Percentiles rank a stretch among this genome's conserved stretches.
phyloP scores from a whole-genome alignment of 768 basidiomycete species.

The Kwoniella sp. region DNA sequence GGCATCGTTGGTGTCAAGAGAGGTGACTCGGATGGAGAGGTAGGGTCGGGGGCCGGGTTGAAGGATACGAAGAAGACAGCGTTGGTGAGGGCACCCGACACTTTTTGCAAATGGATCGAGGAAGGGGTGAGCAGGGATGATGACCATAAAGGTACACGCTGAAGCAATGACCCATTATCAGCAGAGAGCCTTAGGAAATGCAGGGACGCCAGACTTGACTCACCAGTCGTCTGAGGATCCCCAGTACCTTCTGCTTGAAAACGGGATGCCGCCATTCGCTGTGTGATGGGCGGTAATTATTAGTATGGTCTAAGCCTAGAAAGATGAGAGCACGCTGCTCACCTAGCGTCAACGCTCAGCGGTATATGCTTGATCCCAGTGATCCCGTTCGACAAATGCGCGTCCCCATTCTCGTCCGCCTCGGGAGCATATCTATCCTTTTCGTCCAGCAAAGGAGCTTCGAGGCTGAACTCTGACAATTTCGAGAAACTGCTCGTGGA shows the following conservation, averaged over 20 bases:
- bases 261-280: constrained; percentile 53
- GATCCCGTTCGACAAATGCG: constrained; percentile 30
- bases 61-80: constrained; percentile 94
- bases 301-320: background rate
- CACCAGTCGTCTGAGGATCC: constrained; percentile 45
- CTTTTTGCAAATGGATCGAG: constrained; percentile 68
- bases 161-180: constrained; percentile 11
- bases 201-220: constrained; percentile 7
- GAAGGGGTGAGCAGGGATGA: constrained; percentile 42
- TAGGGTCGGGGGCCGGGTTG: constrained; percentile 54
- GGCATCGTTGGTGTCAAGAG: constrained; percentile 32
- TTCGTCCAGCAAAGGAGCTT: constrained; percentile 21
- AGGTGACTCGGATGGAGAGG: constrained; percentile 46
- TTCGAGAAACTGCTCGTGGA: constrained; percentile 47
- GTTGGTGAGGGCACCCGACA: constrained; percentile 91
- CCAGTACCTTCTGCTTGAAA: constrained; percentile 53
- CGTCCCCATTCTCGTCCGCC: constrained; percentile 20
- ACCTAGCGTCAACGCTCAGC: constrained; percentile 48
- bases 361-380: constrained; percentile 47
- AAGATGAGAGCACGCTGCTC: constrained; percentile 13
- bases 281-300: background rate
- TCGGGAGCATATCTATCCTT: constrained; percentile 24
- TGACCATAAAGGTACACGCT: constrained; percentile 54
- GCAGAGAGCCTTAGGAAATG: background rate
- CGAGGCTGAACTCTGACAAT: constrained; percentile 48